phyloP scores from a whole-genome alignment of 23 red algal genomes.

The Gracilaria domingensis region DNA sequence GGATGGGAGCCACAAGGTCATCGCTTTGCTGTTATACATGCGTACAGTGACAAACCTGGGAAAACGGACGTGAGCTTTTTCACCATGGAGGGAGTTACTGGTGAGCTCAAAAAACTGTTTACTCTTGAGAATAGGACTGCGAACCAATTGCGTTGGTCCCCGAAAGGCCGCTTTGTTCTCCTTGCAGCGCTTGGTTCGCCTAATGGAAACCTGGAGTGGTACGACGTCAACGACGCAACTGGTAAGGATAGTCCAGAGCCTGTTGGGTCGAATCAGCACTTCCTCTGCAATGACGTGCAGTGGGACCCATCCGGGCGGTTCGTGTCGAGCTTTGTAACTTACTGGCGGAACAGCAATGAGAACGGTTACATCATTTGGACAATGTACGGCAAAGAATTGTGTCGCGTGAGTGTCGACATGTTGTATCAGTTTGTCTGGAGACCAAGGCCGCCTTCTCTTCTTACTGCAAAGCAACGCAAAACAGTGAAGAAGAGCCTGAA shows the following conservation, averaged over 20 bases:
- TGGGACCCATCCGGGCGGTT: slow-evolving; percentile 98
- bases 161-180: slow-evolving; percentile 85
- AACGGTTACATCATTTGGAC: slow-evolving; percentile 96
- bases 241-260: slow-evolving; percentile 64
- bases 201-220: slow-evolving; percentile 91
- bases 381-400: slow-evolving; percentile 86
- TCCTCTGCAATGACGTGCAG: slow-evolving; percentile 80
- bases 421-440: slow-evolving; percentile 96
- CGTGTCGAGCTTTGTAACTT: slow-evolving; percentile 79
- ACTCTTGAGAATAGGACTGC: slow-evolving; percentile 80
- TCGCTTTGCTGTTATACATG: slow-evolving; percentile 92
- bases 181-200: slow-evolving; percentile 84
- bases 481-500: slow-evolving; percentile 87
- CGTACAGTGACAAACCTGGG: slow-evolving; percentile 68
- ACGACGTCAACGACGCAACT: slow-evolving; percentile 82
- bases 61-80: slow-evolving; percentile 88
- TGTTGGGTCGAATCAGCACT: slow-evolving; percentile 90
- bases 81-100: slow-evolving; percentile 74
- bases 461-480: slow-evolving; percentile 77
- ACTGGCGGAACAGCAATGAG: slow-evolving; percentile 79
- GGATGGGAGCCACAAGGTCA: slow-evolving; percentile 92
- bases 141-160: slow-evolving; percentile 93
- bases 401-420: slow-evolving; percentile 56
- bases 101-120: slow-evolving; percentile 80
- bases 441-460: slow-evolving; percentile 80